These are phyloP conservation scores for Nemania diffusa DNA, from an alignment of 2,329 filamentous ascomycete species.

Conservation along the genomic window DNA sequence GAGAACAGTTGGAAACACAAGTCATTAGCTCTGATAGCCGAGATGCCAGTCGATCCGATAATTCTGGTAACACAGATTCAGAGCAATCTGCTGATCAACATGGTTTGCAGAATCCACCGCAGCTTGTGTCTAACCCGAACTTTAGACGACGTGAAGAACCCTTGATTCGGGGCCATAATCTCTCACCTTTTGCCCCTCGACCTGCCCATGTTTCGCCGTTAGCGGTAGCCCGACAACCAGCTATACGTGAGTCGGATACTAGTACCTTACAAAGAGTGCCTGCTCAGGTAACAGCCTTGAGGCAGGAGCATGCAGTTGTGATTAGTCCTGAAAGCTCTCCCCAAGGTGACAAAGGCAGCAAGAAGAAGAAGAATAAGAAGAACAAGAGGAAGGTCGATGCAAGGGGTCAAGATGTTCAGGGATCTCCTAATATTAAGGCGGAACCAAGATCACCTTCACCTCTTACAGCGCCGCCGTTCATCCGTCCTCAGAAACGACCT, in stretches of 20 bases:
- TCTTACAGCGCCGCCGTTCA: conserved; percentile 61
- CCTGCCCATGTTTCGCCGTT: conserved; percentile 75
- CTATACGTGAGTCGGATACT: conserved; percentile 47
- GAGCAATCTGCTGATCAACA: conserved; percentile 51
- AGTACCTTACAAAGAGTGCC: conserved; percentile 55
- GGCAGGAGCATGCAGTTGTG: conserved; percentile 58
- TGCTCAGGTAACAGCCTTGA: conserved; percentile 67
- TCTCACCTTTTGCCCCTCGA: conserved; percentile 78
- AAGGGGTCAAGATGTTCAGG: conserved; percentile 59
- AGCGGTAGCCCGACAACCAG: conserved; percentile 56
- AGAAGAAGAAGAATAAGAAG: conserved; percentile 66
- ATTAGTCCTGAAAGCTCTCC: conserved; percentile 72
- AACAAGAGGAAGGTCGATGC: conserved; percentile 63
- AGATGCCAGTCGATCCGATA: conserved; percentile 56
- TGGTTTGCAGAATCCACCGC: conserved; percentile 49
- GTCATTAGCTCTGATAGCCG: conserved; percentile 54
- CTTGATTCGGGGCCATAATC: conserved; percentile 77
- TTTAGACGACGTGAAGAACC: conserved; percentile 63
- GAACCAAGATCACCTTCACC: conserved; percentile 74
- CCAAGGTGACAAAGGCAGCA: conserved; percentile 59
- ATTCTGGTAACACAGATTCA: conserved; percentile 53
- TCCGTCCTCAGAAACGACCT: conserved; percentile 67
- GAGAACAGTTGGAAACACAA: conserved; percentile 44
- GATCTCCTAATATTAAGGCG: conserved; percentile 68
- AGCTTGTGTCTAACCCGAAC: conserved; percentile 53